Conservation (phyloP, 805 yeast genomes). For the Debaryomyces hansenii region DNA sequence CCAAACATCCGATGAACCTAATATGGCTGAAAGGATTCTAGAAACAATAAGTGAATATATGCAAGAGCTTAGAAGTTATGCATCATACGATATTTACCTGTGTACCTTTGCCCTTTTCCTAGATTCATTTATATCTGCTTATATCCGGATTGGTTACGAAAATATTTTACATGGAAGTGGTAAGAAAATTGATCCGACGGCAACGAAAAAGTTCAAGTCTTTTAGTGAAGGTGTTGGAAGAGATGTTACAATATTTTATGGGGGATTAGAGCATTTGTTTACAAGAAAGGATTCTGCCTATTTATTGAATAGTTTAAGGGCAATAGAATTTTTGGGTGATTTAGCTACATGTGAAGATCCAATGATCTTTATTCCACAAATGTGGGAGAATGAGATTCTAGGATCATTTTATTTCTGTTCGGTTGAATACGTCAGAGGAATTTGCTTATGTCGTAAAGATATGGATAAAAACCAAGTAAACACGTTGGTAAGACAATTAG, state of each 20-base stretch:
- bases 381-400: constrained; percentile 60
- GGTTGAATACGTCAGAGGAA: constrained; percentile 61
- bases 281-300: constrained; percentile 41
- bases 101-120: constrained; percentile 38
- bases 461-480: constrained; percentile 31
- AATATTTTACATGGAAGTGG: constrained; percentile 43
- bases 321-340: constrained; percentile 40
- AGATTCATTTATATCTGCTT: constrained; percentile 38
- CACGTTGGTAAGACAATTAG: constrained; percentile 26
- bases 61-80: constrained; percentile 55
- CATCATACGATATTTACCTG: constrained; percentile 42
- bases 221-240: constrained; percentile 39
- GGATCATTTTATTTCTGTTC: constrained; percentile 77
- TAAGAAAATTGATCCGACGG: constrained; percentile 39
- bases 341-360: constrained; percentile 41
- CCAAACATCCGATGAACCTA: constrained; percentile 30
- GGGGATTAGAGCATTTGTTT: constrained; percentile 35
- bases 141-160: constrained; percentile 40
- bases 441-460: constrained; percentile 54
- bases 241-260: constrained; percentile 38
- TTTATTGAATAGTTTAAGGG: constrained; percentile 38
- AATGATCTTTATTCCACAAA: constrained; percentile 32
- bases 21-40: constrained; percentile 58
- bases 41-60: constrained; percentile 78
- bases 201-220: constrained; percentile 34